A percentile compares a stretch with the other conserved stretches of the same genome.
Evolutionary conservation across 164 flowering plant genomes (phyloP).

Genomic region (Vitis rupestris): DNA sequence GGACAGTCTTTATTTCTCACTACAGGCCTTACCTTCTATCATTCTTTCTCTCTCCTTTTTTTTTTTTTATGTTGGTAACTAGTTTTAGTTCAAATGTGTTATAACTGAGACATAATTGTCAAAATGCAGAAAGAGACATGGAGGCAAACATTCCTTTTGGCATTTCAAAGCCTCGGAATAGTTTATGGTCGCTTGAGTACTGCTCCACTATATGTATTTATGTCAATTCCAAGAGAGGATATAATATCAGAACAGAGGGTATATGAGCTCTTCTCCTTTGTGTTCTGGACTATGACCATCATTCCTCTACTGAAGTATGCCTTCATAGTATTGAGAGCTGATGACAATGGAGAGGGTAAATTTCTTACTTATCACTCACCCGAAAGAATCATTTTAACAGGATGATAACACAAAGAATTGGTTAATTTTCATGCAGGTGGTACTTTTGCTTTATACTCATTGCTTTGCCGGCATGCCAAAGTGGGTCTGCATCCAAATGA

Average conservation of each 20-base stretch:
- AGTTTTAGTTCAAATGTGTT: too few species aligned
- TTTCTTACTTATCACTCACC: neutral
- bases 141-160: constrained; percentile 50
- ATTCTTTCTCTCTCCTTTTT: too few species aligned
- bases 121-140: constrained; percentile 44
- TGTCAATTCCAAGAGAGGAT: constrained; percentile 28
- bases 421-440: constrained; percentile 50
- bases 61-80: too few species aligned
- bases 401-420: neutral
- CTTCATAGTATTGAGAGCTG: constrained; percentile 52
- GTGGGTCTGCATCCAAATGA: constrained; percentile 61
- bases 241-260: constrained; percentile 32
- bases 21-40: too few species aligned
- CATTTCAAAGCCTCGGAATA: constrained; percentile 74
- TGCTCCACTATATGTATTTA: constrained; percentile 63
- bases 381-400: neutral
- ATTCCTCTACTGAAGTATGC: constrained; percentile 62
- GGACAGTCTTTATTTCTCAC: too few species aligned
- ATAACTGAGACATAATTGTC: too few species aligned
- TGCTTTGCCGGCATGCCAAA: constrained; percentile 64
- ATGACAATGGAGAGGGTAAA: constrained; percentile 69
- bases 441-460: constrained; percentile 62
- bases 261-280: constrained; percentile 52
- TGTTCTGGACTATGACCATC: constrained; percentile 66
- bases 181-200: constrained; percentile 66